Conservation (phyloP, 2,329 filamentous ascomycete genomes). For the Chaetoscypha palmicola region DNA sequence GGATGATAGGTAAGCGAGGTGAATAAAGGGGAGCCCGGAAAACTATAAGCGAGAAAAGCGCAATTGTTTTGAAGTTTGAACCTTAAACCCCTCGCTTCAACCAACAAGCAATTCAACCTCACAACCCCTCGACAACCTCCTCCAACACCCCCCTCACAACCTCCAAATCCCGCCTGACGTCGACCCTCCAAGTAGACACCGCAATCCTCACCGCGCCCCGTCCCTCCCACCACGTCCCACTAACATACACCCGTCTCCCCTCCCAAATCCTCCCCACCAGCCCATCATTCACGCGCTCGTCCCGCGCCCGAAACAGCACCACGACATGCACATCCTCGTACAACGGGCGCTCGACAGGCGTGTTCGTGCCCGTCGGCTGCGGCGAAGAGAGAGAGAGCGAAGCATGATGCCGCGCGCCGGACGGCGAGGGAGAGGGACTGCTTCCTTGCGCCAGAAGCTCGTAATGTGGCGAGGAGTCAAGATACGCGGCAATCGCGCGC, state of each 20-base stretch:
- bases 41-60: no score
- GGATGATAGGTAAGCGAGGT: no score
- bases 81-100: no score
- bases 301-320: constrained; percentile 69
- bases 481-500: constrained; percentile 55
- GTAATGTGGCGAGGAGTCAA: constrained; percentile 55
- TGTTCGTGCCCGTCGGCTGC: constrained; percentile 37
- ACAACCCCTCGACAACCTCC: constrained; percentile 7
- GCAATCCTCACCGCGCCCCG: constrained; percentile 73
- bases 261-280: constrained; percentile 69
- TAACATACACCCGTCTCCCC: constrained; percentile 71
- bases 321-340: constrained; percentile 43
- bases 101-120: no score
- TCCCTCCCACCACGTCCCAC: constrained; percentile 71
- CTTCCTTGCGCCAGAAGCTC: constrained; percentile 55
- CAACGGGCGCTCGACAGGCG: neutral
- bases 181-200: constrained; percentile 75
- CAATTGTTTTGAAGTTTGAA: no score
- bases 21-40: no score
- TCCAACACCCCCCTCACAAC: constrained; percentile 58
- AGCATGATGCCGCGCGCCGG: neutral
- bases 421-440: constrained; percentile 17
- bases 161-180: constrained; percentile 58
- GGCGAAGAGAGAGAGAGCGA: neutral
- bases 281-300: constrained; percentile 54